phyloP scores from a whole-genome alignment of 75 land plant species.

The Pseudotsuga menziesii region DNA sequence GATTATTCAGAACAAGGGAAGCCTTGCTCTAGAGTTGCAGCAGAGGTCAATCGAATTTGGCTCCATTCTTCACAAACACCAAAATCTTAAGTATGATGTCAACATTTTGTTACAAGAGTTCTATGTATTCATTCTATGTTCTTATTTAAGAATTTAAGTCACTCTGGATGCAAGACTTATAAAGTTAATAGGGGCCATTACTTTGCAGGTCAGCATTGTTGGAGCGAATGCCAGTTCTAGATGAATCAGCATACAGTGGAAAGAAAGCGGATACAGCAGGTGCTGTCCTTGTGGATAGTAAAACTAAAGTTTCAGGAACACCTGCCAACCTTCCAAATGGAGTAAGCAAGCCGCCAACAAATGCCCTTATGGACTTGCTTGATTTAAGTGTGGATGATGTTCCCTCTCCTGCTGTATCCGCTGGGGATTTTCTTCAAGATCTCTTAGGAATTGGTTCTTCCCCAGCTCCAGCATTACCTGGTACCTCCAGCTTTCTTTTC shows the following conservation, averaged over 20 bases:
- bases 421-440: conserved; percentile 71
- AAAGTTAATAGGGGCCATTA: not conserved
- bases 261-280: conserved; percentile 57
- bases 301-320: conserved; percentile 23
- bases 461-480: conserved; percentile 28
- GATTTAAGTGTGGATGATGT: conserved; percentile 78
- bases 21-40: conserved; percentile 77
- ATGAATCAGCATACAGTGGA: conserved; percentile 64
- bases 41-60: conserved; percentile 92
- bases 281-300: conserved; percentile 16
- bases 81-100: conserved; percentile 62
- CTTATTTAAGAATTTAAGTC: conserved; percentile 47
- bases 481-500: conserved; percentile 16
- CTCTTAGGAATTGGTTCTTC: conserved; percentile 63
- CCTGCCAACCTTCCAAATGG: conserved; percentile 73
- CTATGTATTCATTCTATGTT: conserved; percentile 74
- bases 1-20: conserved; percentile 61
- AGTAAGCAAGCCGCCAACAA: conserved; percentile 50
- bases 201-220: conserved; percentile 67
- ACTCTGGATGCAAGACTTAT: not conserved
- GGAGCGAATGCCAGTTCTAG: conserved; percentile 93
- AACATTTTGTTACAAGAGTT: conserved; percentile 72
- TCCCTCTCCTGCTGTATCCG: conserved; percentile 47
- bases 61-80: conserved; percentile 75
- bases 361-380: conserved; percentile 78